A percentile compares a stretch with the other conserved stretches of the same genome.
These are phyloP conservation scores for Aspergillus puulaauensis DNA, from an alignment of 2,329 filamentous ascomycete species.

Conservation along the genomic window DNA sequence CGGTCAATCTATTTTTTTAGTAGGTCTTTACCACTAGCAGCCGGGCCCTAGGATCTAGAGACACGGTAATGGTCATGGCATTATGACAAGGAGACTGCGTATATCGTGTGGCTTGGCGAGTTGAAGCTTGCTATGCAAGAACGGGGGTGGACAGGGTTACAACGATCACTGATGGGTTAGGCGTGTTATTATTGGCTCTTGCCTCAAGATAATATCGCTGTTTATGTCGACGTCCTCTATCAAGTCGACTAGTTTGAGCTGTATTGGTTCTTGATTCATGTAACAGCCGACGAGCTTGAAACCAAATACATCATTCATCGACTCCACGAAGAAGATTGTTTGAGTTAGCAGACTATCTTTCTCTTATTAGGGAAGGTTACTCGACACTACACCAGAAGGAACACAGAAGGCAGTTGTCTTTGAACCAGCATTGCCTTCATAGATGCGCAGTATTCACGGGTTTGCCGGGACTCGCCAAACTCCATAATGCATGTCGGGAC, in stretches of 20 bases:
- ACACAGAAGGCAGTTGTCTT: not conserved
- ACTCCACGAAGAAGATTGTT: not conserved
- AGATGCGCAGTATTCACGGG: not conserved
- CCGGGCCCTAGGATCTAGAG: too few relatives aligned
- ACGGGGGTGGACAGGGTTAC: too few relatives aligned
- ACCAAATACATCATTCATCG: too few relatives aligned
- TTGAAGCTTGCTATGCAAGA: too few relatives aligned
- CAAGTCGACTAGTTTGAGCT: not conserved
- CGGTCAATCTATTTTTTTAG: too few relatives aligned
- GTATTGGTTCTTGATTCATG: not conserved
- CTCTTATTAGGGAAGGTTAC: not conserved
- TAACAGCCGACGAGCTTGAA: not conserved
- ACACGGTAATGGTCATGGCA: too few relatives aligned
- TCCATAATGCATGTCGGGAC: not conserved
- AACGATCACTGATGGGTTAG: too few relatives aligned
- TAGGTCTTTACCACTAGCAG: too few relatives aligned
- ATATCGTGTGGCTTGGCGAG: too few relatives aligned
- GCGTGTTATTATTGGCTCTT: too few relatives aligned
- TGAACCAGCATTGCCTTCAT: not conserved
- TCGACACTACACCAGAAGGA: not conserved
- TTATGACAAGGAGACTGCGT: too few relatives aligned
- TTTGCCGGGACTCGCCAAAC: not conserved
- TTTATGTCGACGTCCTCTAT: not conserved
- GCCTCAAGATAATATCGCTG: too few relatives aligned
- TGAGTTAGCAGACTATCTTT: not conserved